Evolutionary conservation across 1,139 yeast species (phyloP).

Genomic region (Zygoascus hellenicus): DNA sequence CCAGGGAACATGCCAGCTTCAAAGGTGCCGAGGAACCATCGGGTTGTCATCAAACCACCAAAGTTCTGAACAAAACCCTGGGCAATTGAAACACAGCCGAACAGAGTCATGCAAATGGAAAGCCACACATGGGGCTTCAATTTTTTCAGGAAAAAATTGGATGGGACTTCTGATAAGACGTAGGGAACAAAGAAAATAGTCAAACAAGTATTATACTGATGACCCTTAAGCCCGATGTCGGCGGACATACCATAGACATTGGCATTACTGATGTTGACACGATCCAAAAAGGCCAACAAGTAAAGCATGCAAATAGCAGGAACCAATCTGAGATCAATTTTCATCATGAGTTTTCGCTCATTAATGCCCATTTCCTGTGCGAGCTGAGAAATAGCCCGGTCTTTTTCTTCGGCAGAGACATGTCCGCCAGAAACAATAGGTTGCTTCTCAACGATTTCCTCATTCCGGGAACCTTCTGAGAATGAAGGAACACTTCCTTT

Average conservation of each 20-base stretch:
- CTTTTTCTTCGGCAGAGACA: slow-evolving; percentile 14
- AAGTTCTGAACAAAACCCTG: slow-evolving; percentile 58
- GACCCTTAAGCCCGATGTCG: slow-evolving; percentile 48
- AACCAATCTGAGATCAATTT: slow-evolving; percentile 58
- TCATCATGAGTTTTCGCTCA: slow-evolving; percentile 51
- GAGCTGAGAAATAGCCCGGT: slow-evolving; percentile 32
- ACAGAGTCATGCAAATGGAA: slow-evolving; percentile 48
- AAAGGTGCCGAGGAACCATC: slow-evolving; percentile 57
- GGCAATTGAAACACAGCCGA: slow-evolving; percentile 60
- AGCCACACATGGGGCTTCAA: slow-evolving; percentile 64
- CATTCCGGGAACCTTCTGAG: background rate
- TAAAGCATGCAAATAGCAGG: slow-evolving; percentile 67
- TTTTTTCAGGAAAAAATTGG: slow-evolving; percentile 56
- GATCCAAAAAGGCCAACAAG: slow-evolving; percentile 62
- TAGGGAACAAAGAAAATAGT: slow-evolving; percentile 73
- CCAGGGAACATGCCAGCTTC: slow-evolving; percentile 74
- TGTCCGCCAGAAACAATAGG: background rate
- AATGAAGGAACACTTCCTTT: slow-evolving; percentile 4
- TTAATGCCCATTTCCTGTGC: slow-evolving; percentile 42
- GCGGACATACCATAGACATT: slow-evolving; percentile 56
- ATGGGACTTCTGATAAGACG: slow-evolving; percentile 57
- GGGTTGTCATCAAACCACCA: slow-evolving; percentile 54
- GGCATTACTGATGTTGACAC: slow-evolving; percentile 73
- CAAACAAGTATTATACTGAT: slow-evolving; percentile 53
- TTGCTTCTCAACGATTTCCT: background rate